phyloP scores from a whole-genome alignment of 2,329 filamentous ascomycete species.

The Fusarium sp. region DNA sequence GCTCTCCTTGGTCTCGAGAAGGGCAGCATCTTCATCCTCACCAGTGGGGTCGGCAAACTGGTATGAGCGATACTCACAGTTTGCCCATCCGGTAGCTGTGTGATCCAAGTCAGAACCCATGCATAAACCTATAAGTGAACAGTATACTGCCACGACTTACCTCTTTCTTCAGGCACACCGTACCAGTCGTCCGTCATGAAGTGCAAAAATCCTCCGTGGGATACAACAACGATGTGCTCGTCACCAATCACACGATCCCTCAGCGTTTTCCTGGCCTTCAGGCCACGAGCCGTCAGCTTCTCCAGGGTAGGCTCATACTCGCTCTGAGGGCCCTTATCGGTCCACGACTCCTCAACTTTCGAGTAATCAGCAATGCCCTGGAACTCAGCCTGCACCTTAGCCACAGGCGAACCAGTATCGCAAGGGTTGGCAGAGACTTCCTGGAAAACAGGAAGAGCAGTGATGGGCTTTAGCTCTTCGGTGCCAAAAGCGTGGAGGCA shows the following conservation, averaged over 20 bases:
- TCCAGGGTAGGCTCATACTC: constrained; percentile 62
- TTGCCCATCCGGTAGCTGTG: constrained; percentile 78
- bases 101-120: constrained; percentile 17
- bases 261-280: constrained; percentile 71
- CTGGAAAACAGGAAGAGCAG: constrained; percentile 81
- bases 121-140: not conserved
- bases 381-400: constrained; percentile 72
- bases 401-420: constrained; percentile 76
- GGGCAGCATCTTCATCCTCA: constrained; percentile 61
- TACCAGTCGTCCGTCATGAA: constrained; percentile 87
- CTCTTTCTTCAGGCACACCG: constrained; percentile 62
- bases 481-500: constrained; percentile 77
- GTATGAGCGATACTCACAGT: constrained; percentile 79
- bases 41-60: constrained; percentile 68
- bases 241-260: constrained; percentile 64
- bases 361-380: constrained; percentile 72
- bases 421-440: constrained; percentile 82
- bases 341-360: constrained; percentile 76
- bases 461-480: constrained; percentile 61
- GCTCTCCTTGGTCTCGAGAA: constrained; percentile 65
- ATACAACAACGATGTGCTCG: constrained; percentile 79
- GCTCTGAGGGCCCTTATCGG: constrained; percentile 67
- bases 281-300: constrained; percentile 72
- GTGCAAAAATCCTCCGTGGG: constrained; percentile 87
- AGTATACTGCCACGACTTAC: constrained; percentile 51